phyloP scores from a whole-genome alignment of 441 rosid species.

The Adansonia grandidieri region DNA sequence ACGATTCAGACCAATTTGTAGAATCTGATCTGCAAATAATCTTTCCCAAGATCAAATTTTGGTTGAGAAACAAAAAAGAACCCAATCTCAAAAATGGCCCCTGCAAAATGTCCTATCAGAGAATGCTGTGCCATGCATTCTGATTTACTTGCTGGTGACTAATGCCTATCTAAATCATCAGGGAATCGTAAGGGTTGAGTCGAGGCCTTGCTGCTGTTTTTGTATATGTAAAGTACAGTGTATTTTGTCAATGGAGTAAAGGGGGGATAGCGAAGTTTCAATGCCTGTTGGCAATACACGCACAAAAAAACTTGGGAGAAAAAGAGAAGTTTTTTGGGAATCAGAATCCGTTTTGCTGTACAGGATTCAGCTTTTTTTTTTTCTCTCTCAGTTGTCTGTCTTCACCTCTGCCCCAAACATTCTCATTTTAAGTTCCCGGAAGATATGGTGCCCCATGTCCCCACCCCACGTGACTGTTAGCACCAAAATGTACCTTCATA shows the following conservation, averaged over 20 bases:
- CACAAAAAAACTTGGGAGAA: neutral
- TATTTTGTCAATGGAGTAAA: constrained; percentile 17
- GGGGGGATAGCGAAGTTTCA: constrained; percentile 6
- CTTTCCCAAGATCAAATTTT: neutral
- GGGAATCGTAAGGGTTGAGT: constrained; percentile 17
- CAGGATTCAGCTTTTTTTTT: constrained; percentile 17
- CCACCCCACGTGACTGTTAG: constrained; percentile 35
- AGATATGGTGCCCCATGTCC: constrained; percentile 11
- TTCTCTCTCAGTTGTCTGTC: neutral
- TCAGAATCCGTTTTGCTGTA: constrained; percentile 35
- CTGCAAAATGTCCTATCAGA: constrained; percentile 12
- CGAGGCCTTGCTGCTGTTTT: neutral
- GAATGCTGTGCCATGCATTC: neutral
- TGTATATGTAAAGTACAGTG: neutral
- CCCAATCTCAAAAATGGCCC: neutral
- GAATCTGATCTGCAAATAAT: neutral
- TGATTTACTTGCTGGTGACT: neutral
- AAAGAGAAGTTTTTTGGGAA: constrained; percentile 25
- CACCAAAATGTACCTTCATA: neutral
- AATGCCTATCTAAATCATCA: constrained; percentile 6
- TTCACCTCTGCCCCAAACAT: constrained; percentile 29
- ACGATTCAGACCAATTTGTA: neutral
- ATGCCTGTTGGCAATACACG: constrained; percentile 18
- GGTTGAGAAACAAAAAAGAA: neutral
- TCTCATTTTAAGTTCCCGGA: constrained; percentile 21